Conservation (phyloP, 768 basidiomycete genomes). For the Stropharia rugosoannulata region DNA sequence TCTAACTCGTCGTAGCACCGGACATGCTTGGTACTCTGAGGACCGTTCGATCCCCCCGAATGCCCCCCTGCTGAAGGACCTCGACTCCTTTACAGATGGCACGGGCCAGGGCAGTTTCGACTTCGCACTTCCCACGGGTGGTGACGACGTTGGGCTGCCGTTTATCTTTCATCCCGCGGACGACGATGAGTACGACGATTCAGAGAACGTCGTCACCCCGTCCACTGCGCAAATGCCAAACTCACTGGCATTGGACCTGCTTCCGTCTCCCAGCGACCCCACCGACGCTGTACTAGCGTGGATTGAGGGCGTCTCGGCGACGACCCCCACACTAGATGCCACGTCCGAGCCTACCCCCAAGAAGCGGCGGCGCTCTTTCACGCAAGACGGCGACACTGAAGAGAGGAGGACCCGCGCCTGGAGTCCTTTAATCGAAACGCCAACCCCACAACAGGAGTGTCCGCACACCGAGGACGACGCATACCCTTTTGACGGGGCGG, state of each 20-base stretch:
- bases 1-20: constrained; percentile 15
- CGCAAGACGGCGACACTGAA: constrained; percentile 29
- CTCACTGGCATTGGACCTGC: constrained; percentile 27
- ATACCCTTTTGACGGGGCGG: constrained; percentile 12
- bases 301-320: constrained; percentile 38
- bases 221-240: constrained; percentile 24
- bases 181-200: constrained; percentile 7
- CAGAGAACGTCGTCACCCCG: constrained; percentile 11
- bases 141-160: constrained; percentile 27
- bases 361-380: constrained; percentile 39
- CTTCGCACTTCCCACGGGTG: constrained; percentile 34
- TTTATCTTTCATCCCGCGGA: constrained; percentile 28
- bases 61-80: constrained; percentile 53
- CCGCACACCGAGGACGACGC: constrained; percentile 13
- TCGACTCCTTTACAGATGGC: constrained; percentile 62
- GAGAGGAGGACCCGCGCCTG: constrained; percentile 27
- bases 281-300: constrained; percentile 32
- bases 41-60: constrained; percentile 27
- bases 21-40: constrained; percentile 18
- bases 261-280: constrained; percentile 25
- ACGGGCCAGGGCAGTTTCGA: constrained; percentile 54
- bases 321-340: constrained; percentile 10
- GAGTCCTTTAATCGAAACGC: constrained; percentile 22
- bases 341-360: constrained; percentile 19
- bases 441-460: constrained; percentile 13